phyloP scores from a whole-genome alignment of 805 yeast species.

The Wilhelminamyces savonicus region DNA sequence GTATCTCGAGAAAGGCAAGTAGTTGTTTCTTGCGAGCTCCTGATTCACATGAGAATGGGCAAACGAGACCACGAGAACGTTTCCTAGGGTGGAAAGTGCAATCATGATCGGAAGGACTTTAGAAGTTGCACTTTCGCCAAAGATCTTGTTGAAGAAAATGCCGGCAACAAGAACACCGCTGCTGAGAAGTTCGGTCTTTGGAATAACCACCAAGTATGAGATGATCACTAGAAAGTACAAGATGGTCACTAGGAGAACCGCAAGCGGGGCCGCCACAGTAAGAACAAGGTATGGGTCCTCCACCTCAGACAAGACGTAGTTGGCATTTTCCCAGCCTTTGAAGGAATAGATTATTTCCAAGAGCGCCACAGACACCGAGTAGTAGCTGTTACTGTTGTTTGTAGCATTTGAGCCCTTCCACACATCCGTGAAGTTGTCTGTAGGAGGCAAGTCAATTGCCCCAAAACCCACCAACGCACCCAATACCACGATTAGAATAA shows the following conservation, averaged over 20 bases:
- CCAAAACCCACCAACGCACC: conserved; percentile 40
- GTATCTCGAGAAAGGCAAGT: conserved; percentile 44
- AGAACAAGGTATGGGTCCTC: conserved; percentile 51
- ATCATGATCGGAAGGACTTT: conserved; percentile 49
- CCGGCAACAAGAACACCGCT: conserved; percentile 66
- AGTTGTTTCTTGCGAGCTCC: conserved; percentile 47
- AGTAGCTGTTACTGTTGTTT: conserved; percentile 28
- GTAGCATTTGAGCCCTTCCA: conserved; percentile 19
- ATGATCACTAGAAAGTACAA: conserved; percentile 52
- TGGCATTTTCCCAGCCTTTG: conserved; percentile 69
- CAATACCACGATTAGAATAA: conserved; percentile 41
- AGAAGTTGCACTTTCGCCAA: conserved; percentile 48
- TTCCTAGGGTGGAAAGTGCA: conserved; percentile 59
- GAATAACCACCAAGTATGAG: conserved; percentile 52
- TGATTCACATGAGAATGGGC: conserved; percentile 56
- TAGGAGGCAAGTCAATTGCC: conserved; percentile 11
- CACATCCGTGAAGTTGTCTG: conserved; percentile 21
- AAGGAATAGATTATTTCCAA: conserved; percentile 57
- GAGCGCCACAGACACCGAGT: conserved; percentile 50
- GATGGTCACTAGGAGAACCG: conserved; percentile 45
- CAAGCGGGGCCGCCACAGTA: conserved; percentile 55
- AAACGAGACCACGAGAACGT: conserved; percentile 57
- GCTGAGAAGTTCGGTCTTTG: conserved; percentile 37
- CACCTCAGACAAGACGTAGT: conserved; percentile 55
- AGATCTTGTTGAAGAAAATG: conserved; percentile 48